phyloP scores from a whole-genome alignment of 257 asterid species.

The Linderniella brevidens region DNA sequence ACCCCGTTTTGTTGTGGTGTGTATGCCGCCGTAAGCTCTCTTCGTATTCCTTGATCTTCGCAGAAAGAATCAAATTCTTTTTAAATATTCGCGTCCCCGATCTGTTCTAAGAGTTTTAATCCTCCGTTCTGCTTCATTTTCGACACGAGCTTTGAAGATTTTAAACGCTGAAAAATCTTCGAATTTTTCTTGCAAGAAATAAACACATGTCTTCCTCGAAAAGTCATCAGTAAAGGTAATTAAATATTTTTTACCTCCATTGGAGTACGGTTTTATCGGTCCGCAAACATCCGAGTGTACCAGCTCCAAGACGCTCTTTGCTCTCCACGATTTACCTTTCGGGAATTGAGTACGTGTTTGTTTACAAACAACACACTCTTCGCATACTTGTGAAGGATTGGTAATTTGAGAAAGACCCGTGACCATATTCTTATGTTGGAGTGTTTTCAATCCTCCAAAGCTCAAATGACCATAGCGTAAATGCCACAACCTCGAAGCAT shows the following conservation, averaged over 20 bases:
- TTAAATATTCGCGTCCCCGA: slow-evolving; percentile 5
- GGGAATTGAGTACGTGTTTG: neutral
- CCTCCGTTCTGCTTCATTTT: neutral
- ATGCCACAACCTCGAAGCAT: slow-evolving; percentile 2
- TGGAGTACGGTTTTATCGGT: neutral
- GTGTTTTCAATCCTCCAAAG: slow-evolving; percentile 1
- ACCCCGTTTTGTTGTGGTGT: slow-evolving; percentile 7
- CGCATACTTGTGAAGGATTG: neutral
- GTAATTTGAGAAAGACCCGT: neutral
- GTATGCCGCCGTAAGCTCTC: neutral
- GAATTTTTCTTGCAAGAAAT: slow-evolving; percentile 2
- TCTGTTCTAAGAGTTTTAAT: neutral
- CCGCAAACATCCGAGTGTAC: slow-evolving; percentile 4
- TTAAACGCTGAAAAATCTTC: neutral
- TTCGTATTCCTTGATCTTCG: neutral
- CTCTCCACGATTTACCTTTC: neutral
- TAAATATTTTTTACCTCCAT: neutral
- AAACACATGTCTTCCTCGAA: neutral
- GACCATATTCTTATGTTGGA: slow-evolving; percentile 1
- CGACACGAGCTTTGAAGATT: slow-evolving; percentile 1
- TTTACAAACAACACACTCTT: neutral
- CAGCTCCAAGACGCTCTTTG: neutral
- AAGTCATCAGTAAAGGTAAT: neutral
- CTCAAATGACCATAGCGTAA: slow-evolving; percentile 1
- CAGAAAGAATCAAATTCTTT: slow-evolving; percentile 1